A percentile compares a stretch with the other conserved stretches of the same genome.
Evolutionary conservation across 805 yeast genomes (phyloP).

Genomic region (Ogataea minuta): DNA sequence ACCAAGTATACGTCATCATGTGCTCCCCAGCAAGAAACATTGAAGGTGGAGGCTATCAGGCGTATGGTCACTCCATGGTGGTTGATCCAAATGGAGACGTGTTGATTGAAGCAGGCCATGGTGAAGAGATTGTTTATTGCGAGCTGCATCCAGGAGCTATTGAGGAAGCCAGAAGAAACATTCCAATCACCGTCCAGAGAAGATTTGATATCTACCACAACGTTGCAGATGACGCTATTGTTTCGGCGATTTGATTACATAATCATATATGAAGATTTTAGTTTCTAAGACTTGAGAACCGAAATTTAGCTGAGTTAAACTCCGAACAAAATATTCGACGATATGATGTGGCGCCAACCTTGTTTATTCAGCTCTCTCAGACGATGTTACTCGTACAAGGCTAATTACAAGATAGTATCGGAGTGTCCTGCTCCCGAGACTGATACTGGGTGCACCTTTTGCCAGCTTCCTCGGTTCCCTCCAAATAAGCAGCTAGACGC

Average conservation of each 20-base stretch:
- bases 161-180: conserved; percentile 55
- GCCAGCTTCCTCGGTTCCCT: conserved; percentile 45
- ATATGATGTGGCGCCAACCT: not conserved
- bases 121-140: conserved; percentile 72
- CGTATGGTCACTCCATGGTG: conserved; percentile 65
- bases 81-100: conserved; percentile 63
- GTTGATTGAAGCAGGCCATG: conserved; percentile 72
- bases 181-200: conserved; percentile 70
- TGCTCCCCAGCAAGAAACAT: conserved; percentile 87
- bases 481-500: conserved; percentile 40
- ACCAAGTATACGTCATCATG: conserved; percentile 66
- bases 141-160: conserved; percentile 64
- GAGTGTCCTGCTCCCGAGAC: conserved; percentile 49
- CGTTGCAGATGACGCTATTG: conserved; percentile 30
- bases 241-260: conserved; percentile 19
- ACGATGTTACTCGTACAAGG: conserved; percentile 9
- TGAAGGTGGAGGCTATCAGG: conserved; percentile 52
- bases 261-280: no score
- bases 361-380: no score
- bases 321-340: no score
- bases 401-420: conserved; percentile 9
- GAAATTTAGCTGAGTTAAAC: no score
- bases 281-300: no score
- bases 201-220: conserved; percentile 65
- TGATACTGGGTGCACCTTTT: conserved; percentile 64